Conservation (phyloP, 129 eudicot species). For the Helianthus tuberosus region DNA sequence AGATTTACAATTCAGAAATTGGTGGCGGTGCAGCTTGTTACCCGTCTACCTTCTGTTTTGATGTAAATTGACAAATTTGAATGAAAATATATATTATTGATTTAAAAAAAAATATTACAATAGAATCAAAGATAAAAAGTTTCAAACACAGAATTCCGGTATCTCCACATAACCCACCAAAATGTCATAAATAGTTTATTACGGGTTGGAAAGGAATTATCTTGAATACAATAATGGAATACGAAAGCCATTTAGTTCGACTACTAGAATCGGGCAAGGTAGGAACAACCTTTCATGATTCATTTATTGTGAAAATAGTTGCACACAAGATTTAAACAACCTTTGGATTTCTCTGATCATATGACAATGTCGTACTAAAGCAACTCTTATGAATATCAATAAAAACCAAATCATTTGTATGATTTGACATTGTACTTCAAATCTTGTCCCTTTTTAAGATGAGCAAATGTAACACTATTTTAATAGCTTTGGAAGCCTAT, state of each 20-base stretch:
- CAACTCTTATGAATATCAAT: slow-evolving; percentile 1
- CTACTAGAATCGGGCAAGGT: slow-evolving; percentile 17
- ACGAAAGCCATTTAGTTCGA: slow-evolving; percentile 8
- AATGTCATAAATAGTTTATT: not conserved
- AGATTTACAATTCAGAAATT: too few relatives aligned
- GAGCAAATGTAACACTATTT: not conserved
- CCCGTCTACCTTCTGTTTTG: too few relatives aligned
- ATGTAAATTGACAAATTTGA: too few relatives aligned
- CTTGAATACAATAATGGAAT: slow-evolving; percentile 10
- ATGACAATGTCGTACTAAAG: not conserved
- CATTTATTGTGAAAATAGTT: slow-evolving; percentile 21
- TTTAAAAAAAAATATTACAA: too few relatives aligned
- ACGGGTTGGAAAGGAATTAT: slow-evolving; percentile 13
- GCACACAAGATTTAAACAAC: not conserved
- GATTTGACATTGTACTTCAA: slow-evolving; percentile 1
- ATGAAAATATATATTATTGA: too few relatives aligned
- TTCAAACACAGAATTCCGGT: too few relatives aligned
- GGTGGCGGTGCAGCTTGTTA: too few relatives aligned
- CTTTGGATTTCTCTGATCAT: slow-evolving; percentile 7
- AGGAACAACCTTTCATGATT: slow-evolving; percentile 31
- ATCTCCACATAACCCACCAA: too few relatives aligned
- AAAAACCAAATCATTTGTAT: slow-evolving; percentile 9
- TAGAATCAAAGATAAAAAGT: too few relatives aligned
- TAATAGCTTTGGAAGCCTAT: not conserved
- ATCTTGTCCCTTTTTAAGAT: slow-evolving; percentile 1